Base-by-base conservation (phyloP, 2,329 filamentous ascomycete genomes). In the Cladosporium sp. region DNA sequence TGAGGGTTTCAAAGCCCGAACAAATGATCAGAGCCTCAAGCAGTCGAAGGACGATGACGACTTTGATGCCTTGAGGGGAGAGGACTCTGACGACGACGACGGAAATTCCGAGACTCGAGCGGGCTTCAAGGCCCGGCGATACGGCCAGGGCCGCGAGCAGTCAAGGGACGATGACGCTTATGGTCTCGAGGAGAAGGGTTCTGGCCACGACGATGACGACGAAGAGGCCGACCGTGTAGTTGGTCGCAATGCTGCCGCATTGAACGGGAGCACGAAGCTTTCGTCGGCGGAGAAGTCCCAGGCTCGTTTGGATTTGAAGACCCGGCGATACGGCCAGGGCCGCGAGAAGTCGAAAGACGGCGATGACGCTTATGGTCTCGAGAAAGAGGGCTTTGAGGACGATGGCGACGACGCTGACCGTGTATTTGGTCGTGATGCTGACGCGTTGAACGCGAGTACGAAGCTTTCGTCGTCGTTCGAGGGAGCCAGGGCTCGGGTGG, bases 371-470 rank as follows among this genome's bases (percentile, higher is more conserved):
- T 8, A 45, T 7, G 41, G 50, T 14, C 18, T 6, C 9, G 41
- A 40, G 9, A 41, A 49, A 22, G 51, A 52, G 35, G 37, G 49
- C 13, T 46, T 37, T 16, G 51, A 54, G 11, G 35, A 38, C n/a
- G n/a, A 14, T 9, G 31, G 43, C n/a, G 48, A 40, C 11, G 55
- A 59, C 31, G 32, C 50, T 9, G 56, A 57, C 10, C 52, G 49
- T n/a, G 49, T 62, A 5, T 56, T 63, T 11, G 56, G 49, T 5
- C 44, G 57, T 42, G 58, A 59, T 38, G 55, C 45, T 11, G 35
- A 49, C 9, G 38, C 45, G 8, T 35, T 54, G 31, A 41, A 28
- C 4, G 4, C 4, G 4, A 22, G 22, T 22, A 4, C 22, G 22
- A 22, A 4, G 22, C 22, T 22, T 22, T 22, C 22, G 22, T 22